Evolutionary conservation across 192 early-diverging fungal genomes (phyloP), one percentile per base, ranked within the genome.

Genomic region (Podila minutissima): DNA sequence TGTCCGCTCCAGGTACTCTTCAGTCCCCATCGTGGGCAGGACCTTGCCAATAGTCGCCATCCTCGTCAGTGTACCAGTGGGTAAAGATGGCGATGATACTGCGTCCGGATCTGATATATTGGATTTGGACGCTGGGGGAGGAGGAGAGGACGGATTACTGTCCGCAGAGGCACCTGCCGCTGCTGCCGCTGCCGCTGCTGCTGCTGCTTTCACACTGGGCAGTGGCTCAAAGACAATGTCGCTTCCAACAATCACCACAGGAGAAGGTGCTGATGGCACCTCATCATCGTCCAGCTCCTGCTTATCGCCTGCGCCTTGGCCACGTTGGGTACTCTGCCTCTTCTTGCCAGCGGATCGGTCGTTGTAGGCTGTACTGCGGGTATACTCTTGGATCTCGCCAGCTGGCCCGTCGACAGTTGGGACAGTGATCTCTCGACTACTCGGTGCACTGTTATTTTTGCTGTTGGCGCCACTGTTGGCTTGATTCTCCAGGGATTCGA

Each of bases 161-260:
- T n/a, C 11, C 20, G 26, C 32, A 19, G 24, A 29, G 32, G 10
- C 29, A 2, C 35, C n/a, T 0, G 31, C 9, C 20, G 48, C 65
- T 35, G 24, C 62, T 22, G 37, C 41, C 26, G 28, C 62, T 1
- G 61, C 64, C 24, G 50, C 53, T 28, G 3, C 50, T 59, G 68
- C 26, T 67, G 75, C 69, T 3, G 77, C 77, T 35, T 81, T 81
- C 3, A 29, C 67, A 61, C 77, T 81, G n/a, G 77, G 77, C 20
- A 81, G 66, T 29, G 77, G 77, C 49, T 81, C 77, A 35, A 81
- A 65, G 1, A 81, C 77, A 32, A 81, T 72, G 32, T 81, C 77
- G 28, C 77, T 81, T 48, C 77, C 77, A 9, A 81, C 77, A 73
- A 81, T 81, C 33, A 81, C 77, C 13, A 76, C 35, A 24, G n/a